A percentile compares a stretch with the other conserved stretches of the same genome.
phyloP scores from a whole-genome alignment of 495 filamentous ascomycete genomes.

The Penicillium desertorum region DNA sequence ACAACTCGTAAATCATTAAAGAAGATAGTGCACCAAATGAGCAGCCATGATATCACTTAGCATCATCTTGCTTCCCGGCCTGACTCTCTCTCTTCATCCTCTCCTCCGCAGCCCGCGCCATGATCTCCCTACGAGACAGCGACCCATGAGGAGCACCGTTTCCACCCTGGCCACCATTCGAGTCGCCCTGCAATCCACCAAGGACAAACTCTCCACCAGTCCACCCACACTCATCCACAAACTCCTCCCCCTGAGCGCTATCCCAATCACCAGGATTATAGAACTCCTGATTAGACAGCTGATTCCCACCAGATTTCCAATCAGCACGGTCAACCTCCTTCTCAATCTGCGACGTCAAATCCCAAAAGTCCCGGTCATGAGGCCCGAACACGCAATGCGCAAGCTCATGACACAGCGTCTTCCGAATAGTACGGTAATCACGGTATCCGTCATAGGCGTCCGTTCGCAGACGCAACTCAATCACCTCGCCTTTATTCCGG shows the following conservation, averaged over 20 bases:
- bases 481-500: constrained; percentile 82
- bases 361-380: constrained; percentile 88
- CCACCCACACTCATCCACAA: constrained; percentile 81
- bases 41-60: constrained; percentile 9
- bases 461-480: constrained; percentile 85
- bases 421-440: constrained; percentile 85
- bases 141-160: constrained; percentile 24
- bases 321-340: constrained; percentile 77
- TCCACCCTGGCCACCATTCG: constrained; percentile 20
- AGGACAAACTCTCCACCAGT: constrained; percentile 83
- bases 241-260: constrained; percentile 46
- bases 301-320: constrained; percentile 66
- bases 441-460: constrained; percentile 93
- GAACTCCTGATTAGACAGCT: constrained; percentile 64
- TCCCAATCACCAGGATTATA: constrained; percentile 65
- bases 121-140: constrained; percentile 63
- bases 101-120: constrained; percentile 75
- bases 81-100: constrained; percentile 59
- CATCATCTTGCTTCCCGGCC: constrained; percentile 34
- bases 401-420: constrained; percentile 92
- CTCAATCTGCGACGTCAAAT: constrained; percentile 81
- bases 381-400: constrained; percentile 84
- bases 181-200: constrained; percentile 52
- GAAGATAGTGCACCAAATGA: not conserved
- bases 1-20: constrained; percentile 5